Conservation (phyloP, 225 moss, liverwort and hornwort genomes). For the Sphagnum tenellum region DNA sequence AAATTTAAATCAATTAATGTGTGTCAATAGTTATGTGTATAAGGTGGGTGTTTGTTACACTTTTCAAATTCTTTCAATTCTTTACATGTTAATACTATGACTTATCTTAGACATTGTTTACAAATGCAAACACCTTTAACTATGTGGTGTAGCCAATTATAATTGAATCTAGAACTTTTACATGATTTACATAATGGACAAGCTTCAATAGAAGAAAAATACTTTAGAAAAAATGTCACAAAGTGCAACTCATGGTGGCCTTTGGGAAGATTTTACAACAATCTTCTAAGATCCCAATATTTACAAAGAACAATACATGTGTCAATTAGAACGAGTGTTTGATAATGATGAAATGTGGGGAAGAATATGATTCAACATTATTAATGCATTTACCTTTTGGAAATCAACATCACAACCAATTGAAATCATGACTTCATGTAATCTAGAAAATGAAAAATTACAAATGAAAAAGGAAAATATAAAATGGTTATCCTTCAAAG, state of each 20-base stretch:
- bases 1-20: no score
- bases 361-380: not conserved
- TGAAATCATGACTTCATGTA: not conserved
- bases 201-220: not conserved
- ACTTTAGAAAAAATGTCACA: not conserved
- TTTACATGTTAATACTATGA: no score
- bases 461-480: no score
- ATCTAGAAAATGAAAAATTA: no score
- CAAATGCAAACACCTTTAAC: no score
- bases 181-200: slow-evolving; percentile 4
- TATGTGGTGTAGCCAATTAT: no score
- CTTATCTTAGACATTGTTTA: no score
- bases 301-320: not conserved
- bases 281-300: not conserved
- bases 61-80: no score
- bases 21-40: no score
- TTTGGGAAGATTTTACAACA: not conserved
- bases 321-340: not conserved
- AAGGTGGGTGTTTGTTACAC: no score
- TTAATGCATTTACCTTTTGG: not conserved
- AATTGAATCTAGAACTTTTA: not conserved
- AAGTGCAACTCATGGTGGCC: not conserved
- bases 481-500: no score
- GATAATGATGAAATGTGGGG: slow-evolving; percentile 3
- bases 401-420: not conserved